These are phyloP conservation scores for Umbelopsis ramanniana DNA, from an alignment of 192 early-diverging fungal genomes.

Conservation along the genomic window DNA sequence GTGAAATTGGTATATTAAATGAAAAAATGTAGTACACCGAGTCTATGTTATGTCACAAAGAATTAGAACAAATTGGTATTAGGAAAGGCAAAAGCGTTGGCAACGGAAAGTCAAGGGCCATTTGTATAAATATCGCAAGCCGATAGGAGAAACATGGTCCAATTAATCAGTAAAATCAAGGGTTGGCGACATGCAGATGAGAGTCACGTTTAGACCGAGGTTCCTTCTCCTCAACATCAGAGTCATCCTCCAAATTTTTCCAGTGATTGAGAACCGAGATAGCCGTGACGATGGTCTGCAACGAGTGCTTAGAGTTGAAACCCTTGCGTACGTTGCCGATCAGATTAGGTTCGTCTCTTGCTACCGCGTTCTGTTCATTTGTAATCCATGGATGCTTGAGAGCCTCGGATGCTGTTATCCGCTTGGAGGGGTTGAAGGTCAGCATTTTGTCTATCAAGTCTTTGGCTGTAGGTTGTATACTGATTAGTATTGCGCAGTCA, in stretches of 20 bases:
- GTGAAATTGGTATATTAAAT: too few relatives aligned
- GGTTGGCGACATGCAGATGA: not conserved
- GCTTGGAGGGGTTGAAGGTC: slow-evolving; percentile 67
- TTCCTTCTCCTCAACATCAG: slow-evolving; percentile 4
- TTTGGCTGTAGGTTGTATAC: slow-evolving; percentile 53
- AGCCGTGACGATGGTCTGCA: slow-evolving; percentile 32
- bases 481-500: not conserved
- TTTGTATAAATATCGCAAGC: not conserved
- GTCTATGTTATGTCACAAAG: too few relatives aligned
- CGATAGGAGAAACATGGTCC: not conserved
- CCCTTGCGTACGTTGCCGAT: slow-evolving; percentile 76
- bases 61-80: too few relatives aligned
- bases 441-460: slow-evolving; percentile 73
- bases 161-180: not conserved
- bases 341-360: slow-evolving; percentile 71
- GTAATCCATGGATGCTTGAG: slow-evolving; percentile 87
- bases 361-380: slow-evolving; percentile 36
- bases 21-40: too few relatives aligned
- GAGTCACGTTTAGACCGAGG: slow-evolving; percentile 1
- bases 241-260: slow-evolving; percentile 22
- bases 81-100: too few relatives aligned
- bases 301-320: slow-evolving; percentile 53
- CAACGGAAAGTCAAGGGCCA: too few relatives aligned
- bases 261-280: slow-evolving; percentile 32
- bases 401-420: slow-evolving; percentile 82